phyloP scores from a whole-genome alignment of 139 green algal species.

The Asterochloris sp. region DNA sequence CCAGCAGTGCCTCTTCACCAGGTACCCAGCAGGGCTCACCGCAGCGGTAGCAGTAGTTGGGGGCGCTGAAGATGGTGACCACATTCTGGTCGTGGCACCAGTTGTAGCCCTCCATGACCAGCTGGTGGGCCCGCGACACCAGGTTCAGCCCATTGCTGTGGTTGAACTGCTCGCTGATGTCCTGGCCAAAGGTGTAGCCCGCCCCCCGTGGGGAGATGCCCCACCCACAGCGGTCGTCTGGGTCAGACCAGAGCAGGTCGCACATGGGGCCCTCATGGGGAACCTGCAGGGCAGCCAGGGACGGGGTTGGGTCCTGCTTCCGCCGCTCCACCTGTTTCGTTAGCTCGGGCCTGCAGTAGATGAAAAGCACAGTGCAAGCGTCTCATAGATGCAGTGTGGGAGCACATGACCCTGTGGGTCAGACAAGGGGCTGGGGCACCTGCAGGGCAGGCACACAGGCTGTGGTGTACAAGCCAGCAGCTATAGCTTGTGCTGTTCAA shows the following conservation, averaged over 20 bases:
- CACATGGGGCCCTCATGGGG: constrained; percentile 98
- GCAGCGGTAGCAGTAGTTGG: constrained; percentile 99
- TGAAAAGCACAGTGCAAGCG: too few species aligned
- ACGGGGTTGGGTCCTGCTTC: too few species aligned
- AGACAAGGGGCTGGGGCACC: constrained; percentile 97
- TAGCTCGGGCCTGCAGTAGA: not conserved
- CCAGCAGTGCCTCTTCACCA: not conserved
- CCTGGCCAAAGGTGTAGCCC: constrained; percentile 99
- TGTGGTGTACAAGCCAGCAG: too few species aligned
- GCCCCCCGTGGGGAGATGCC: constrained; percentile 96
- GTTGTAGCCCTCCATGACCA: constrained; percentile 95
- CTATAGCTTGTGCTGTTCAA: too few species aligned
- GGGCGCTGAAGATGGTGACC: constrained; percentile 98
- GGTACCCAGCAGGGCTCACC: constrained; percentile 33
- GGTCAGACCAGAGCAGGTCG: constrained; percentile 98
- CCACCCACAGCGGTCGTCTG: constrained; percentile 96
- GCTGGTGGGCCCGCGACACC: constrained; percentile 95
- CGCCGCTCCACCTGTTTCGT: too few species aligned
- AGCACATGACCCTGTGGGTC: constrained; percentile 82
- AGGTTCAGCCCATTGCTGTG: constrained; percentile 95
- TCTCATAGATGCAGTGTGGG: too few species aligned
- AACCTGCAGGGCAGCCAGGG: constrained; percentile 48
- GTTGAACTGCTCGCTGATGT: constrained; percentile 98
- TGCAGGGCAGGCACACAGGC: constrained; percentile 17
- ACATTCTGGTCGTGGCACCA: constrained; percentile 95